Evolutionary conservation across 305 asterid genomes (phyloP), one percentile per base, ranked within the genome.

Genomic region (Fraxinus latifolia): DNA sequence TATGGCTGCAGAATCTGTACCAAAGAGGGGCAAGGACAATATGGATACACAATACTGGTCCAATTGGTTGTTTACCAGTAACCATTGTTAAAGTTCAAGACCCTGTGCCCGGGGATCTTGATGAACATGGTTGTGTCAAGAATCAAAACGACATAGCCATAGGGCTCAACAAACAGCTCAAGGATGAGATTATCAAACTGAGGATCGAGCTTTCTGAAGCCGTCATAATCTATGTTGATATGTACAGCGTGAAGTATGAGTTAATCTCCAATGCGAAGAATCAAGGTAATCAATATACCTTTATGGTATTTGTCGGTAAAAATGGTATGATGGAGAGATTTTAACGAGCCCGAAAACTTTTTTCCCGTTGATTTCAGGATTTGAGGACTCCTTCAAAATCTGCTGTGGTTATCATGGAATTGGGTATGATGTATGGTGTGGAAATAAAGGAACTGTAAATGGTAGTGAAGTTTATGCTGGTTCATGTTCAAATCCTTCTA

Each of bases 11-110:
- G 98, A 82, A n/a, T 81, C 37, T 95, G 60, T 88, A 92, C 25
- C 50, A 82, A 14, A 84, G 81, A 87, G 97, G 96, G 74, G 97
- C 89, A 34, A 90, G 94, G 84, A 81, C 79, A 21, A 89, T 89
- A 71, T 92, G 96, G 96, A 87, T 92, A 76, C 93, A 90, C 77
- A 92, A 92, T 79, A 87, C 93, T 3, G 96, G 96, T 21, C 96
- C 94, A 4, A 86, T 90, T n/a, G 94, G 96, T 4, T 92, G 96
- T 80, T 74, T 79, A 36, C 87, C 90, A 3, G 21, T 81, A 2
- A 71, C 80, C 53, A 70, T 77, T 7, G 31, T 32, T 1, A 85
- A 84, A 67, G 85, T 85, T 9, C 58, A 62, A 14, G 76, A 89
- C 50, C 91, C 92, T 0, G 78, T 1, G 36, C 75, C 83, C 0